Evolutionary conservation across 2,329 filamentous ascomycete species (phyloP), one percentile per base, ranked within the genome.

Genomic region (Nectriaceae sp.): DNA sequence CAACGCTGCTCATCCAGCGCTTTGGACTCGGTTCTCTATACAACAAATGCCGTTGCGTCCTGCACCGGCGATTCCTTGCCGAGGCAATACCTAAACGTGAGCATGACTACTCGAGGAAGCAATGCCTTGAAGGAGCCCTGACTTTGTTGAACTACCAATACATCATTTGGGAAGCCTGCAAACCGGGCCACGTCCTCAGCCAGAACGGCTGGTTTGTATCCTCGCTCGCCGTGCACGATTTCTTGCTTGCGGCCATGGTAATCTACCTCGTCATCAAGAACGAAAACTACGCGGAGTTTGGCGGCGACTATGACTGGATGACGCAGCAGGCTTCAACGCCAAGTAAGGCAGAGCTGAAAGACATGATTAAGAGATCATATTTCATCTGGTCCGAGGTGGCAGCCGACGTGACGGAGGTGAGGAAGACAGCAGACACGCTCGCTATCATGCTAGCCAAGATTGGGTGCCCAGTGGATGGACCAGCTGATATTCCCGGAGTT

Each of bases 231-330:
- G 74, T 81, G 43, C 80, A 84, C 42, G 83, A 87, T 59, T 86
- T 82, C 42, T 67, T 87, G 43, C 72, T 86, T 3, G 82, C 82
- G 0, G 76, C 79, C 46, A 82, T 83, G 75, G 74, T 86, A 13
- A 59, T 87, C 3, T 85, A 80, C 52, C 66, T 86, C 16, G 66
- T 76, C 16, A 60, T 76, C 20, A 73, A 75, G 53, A 75, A 72
- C 58, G 68, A 72, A 18, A 63, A 62, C 33, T 75, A 74, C 49
- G 59, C 62, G 29, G 71, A 75, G 6, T 59, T 55, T 15, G 69
- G 65, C 4, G 64, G 59, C 11, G 60, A 64, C 13, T 52, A 54
- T 24, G 64, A 68, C 50, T 73, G 70, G 71, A 63, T 68, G 50
- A 61, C 59, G 35, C 61, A 64, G 36, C 62, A 64, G 19, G 57